Percentiles rank a stretch among this genome's conserved stretches.
phyloP scores from a whole-genome alignment of 345 rosid species.

The Aegle marmelos region DNA sequence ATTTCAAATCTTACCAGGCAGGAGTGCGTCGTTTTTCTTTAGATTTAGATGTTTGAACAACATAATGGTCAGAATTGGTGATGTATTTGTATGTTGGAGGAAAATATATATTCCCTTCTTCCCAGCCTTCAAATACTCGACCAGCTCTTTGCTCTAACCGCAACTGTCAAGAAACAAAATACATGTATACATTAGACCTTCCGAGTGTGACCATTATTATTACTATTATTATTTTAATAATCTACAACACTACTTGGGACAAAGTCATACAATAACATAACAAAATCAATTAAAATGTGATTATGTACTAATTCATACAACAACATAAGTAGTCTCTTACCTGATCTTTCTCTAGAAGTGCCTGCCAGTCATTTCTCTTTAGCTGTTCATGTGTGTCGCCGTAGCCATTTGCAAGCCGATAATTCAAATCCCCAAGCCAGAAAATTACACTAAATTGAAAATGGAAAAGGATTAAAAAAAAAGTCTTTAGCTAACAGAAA shows the following conservation, averaged over 20 bases:
- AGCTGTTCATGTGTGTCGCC: slow-evolving; percentile 50
- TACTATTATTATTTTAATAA: too few relatives aligned
- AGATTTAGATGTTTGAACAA: slow-evolving; percentile 47
- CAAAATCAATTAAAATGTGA: not conserved
- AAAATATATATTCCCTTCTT: slow-evolving; percentile 77
- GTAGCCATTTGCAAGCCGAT: slow-evolving; percentile 57
- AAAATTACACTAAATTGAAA: slow-evolving; percentile 53
- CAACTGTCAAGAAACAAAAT: slow-evolving; percentile 41
- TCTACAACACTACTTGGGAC: not conserved
- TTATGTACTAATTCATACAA: not conserved
- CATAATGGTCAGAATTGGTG: slow-evolving; percentile 66
- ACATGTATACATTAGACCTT: not conserved
- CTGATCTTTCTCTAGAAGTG: slow-evolving; percentile 88
- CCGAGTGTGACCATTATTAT: not conserved
- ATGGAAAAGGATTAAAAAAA: not conserved
- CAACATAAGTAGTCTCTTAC: slow-evolving; percentile 24
- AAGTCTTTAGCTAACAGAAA: not conserved
- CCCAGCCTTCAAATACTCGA: slow-evolving; percentile 80
- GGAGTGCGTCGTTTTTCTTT: slow-evolving; percentile 77
- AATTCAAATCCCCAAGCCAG: slow-evolving; percentile 99
- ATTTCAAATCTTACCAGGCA: slow-evolving; percentile 65
- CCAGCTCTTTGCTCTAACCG: slow-evolving; percentile 73
- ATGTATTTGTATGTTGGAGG: slow-evolving; percentile 94
- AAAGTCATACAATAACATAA: not conserved
- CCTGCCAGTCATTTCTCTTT: slow-evolving; percentile 65